Evolutionary conservation across 768 basidiomycete genomes (phyloP), one percentile per base, ranked within the genome.

Genomic region (Galerina sulciceps): DNA sequence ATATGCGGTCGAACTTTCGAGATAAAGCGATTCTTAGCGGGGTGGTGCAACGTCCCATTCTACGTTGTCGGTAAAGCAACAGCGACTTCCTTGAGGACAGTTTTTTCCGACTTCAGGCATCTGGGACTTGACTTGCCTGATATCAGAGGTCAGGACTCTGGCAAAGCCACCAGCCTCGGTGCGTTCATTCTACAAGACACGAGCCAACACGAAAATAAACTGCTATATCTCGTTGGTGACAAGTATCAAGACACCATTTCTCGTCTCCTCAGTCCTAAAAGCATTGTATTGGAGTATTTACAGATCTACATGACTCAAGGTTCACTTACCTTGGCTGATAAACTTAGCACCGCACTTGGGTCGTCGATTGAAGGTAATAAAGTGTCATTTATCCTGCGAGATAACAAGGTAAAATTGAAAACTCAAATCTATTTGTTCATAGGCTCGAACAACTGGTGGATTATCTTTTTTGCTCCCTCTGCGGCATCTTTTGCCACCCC

Each of bases 151-250:
- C 73, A 75, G 59, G 76, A 83, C 8, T 77, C 86, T 2, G 94
- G 93, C 4, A 90, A 81, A 14, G 84, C 84, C n/a, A 87, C 87
- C 64, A 75, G 79, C 37, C 84, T 93, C 11, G 90, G 85, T 0
- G 74, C 70, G 14, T 90, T 85, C 66, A 90, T 94, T 59, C 64
- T 89, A 44, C 62, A 69, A 0, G 76, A 79, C 48, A 18, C 69
- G 9, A 51, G 63, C 55, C 65, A 37, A 35, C 10, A 3, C 10
- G 17, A 18, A 14, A 38, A 10, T 36, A 77, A 67, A 31, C 67
- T 95, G 47, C 70, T 95, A 6, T 94, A 93, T 68, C 80, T 96
- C 9, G 91, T 87, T 10, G 93, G 93, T 18, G 94, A 95, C 80
- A 96, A 94, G 77, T 93, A 91, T 58, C 78, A 85, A 15, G 90